Conservation (phyloP, 805 yeast species). For the Sungouiozyma intestinalis region DNA sequence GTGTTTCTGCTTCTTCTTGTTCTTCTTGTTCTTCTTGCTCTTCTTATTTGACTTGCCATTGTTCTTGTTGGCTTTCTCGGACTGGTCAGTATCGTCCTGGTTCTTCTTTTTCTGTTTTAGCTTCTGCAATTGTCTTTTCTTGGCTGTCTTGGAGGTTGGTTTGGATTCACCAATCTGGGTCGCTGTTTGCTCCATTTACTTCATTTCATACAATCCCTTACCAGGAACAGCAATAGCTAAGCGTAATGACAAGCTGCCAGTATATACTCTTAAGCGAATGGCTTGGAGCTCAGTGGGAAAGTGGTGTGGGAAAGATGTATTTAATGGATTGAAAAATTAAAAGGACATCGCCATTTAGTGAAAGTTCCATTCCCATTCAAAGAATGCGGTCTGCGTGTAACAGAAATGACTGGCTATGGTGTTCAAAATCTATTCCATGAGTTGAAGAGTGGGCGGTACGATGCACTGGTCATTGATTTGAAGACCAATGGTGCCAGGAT, state of each 20-base stretch:
- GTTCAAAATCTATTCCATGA: constrained; percentile 12
- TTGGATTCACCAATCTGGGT: not conserved
- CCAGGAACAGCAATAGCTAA: not conserved
- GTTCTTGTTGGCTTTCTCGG: not conserved
- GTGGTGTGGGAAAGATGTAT: too few relatives aligned
- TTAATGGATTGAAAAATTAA: too few relatives aligned
- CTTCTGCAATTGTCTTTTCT: not conserved
- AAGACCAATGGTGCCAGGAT: constrained; percentile 23
- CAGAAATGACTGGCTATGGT: constrained; percentile 8
- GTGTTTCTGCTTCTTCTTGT: not conserved
- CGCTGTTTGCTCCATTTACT: not conserved
- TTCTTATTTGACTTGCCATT: not conserved
- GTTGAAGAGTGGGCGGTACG: constrained; percentile 10
- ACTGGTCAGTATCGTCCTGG: constrained; percentile 5
- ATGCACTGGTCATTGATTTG: constrained; percentile 24
- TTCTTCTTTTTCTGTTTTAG: not conserved
- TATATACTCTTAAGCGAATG: too few relatives aligned
- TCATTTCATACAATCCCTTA: not conserved
- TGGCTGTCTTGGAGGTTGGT: not conserved
- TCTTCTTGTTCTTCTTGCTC: not conserved
- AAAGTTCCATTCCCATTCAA: too few relatives aligned
- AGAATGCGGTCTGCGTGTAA: not conserved
- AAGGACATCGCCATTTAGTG: too few relatives aligned
- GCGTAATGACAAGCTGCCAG: too few relatives aligned
- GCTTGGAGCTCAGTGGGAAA: too few relatives aligned